These are phyloP conservation scores for Tricholoma matsutake DNA, from an alignment of 768 basidiomycete species.

Conservation along the genomic window DNA sequence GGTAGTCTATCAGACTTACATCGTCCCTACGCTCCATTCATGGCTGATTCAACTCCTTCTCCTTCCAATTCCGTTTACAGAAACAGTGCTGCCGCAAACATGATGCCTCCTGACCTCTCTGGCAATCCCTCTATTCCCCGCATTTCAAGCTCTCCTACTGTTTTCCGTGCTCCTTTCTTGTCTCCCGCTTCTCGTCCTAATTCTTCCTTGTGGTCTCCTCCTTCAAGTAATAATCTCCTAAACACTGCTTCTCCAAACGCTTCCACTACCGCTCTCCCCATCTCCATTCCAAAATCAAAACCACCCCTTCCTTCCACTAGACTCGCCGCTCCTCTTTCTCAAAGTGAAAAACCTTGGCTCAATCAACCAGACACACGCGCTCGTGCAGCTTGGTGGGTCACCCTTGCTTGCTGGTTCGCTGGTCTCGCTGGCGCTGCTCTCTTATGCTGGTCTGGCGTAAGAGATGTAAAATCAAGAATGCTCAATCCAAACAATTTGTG, in stretches of 20 bases:
- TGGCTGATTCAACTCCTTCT: constrained; percentile 22
- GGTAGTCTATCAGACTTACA: constrained; percentile 27
- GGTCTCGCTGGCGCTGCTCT: constrained; percentile 51
- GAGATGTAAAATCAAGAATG: constrained; percentile 34
- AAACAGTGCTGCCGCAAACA: constrained; percentile 41
- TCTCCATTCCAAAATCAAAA: constrained; percentile 25
- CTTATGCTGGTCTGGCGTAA: constrained; percentile 54
- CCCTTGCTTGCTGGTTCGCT: constrained; percentile 49
- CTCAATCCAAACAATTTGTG: constrained; percentile 47
- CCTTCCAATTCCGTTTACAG: constrained; percentile 38
- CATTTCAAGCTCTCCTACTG: constrained; percentile 32
- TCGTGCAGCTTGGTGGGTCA: constrained; percentile 42
- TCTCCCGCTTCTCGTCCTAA: constrained; percentile 67
- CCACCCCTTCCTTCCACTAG: constrained; percentile 48
- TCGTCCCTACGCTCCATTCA: constrained; percentile 50
- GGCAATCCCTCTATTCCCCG: constrained; percentile 28
- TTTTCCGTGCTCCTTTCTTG: constrained; percentile 68
- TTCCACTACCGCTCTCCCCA: constrained; percentile 22
- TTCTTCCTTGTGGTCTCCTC: constrained; percentile 51
- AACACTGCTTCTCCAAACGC: constrained; percentile 22
- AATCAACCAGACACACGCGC: constrained; percentile 21
- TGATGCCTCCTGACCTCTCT: constrained; percentile 12
- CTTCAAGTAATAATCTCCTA: constrained; percentile 42
- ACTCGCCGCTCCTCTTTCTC: constrained; percentile 47
- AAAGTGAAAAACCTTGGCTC: constrained; percentile 63